Percentiles rank a stretch among this genome's conserved stretches.
These are phyloP conservation scores for Eucalyptus marginata DNA, from an alignment of 345 rosid genomes.

Conservation along the genomic window DNA sequence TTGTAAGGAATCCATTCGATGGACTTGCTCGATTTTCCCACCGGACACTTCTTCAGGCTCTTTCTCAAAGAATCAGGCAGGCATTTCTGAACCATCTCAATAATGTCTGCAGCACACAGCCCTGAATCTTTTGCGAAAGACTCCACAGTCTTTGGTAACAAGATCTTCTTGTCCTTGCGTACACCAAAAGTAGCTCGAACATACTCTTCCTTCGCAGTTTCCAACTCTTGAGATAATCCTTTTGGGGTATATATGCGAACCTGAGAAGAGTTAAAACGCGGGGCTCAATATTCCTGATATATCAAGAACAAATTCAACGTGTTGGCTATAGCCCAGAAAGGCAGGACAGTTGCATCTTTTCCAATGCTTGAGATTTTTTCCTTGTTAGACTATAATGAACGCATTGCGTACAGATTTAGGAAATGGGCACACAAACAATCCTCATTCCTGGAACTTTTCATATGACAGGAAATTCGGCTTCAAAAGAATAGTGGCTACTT, in stretches of 20 bases:
- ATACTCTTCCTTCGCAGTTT: slow-evolving; percentile 82
- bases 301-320: not conserved
- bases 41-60: slow-evolving; percentile 37
- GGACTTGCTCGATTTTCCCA: slow-evolving; percentile 48
- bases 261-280: slow-evolving; percentile 14
- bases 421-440: not conserved
- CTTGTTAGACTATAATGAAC: not conserved
- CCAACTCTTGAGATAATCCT: slow-evolving; percentile 68
- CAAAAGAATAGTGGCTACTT: not conserved
- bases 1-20: slow-evolving; percentile 92
- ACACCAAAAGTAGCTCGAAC: slow-evolving; percentile 62
- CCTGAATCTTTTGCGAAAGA: slow-evolving; percentile 64
- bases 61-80: slow-evolving; percentile 53
- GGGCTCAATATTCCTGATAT: not conserved
- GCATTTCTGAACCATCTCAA: slow-evolving; percentile 55
- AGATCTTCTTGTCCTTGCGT: slow-evolving; percentile 63
- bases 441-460: not conserved
- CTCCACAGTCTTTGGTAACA: slow-evolving; percentile 71
- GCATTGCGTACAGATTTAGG: not conserved
- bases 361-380: not conserved
- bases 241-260: slow-evolving; percentile 75
- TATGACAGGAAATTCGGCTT: not conserved
- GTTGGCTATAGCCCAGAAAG: not conserved
- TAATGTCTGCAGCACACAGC: slow-evolving; percentile 36
- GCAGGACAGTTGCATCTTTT: not conserved